These are phyloP conservation scores for Paecilomyces dactylethromorphus DNA, from an alignment of 2,329 filamentous ascomycete genomes.

Conservation along the genomic window DNA sequence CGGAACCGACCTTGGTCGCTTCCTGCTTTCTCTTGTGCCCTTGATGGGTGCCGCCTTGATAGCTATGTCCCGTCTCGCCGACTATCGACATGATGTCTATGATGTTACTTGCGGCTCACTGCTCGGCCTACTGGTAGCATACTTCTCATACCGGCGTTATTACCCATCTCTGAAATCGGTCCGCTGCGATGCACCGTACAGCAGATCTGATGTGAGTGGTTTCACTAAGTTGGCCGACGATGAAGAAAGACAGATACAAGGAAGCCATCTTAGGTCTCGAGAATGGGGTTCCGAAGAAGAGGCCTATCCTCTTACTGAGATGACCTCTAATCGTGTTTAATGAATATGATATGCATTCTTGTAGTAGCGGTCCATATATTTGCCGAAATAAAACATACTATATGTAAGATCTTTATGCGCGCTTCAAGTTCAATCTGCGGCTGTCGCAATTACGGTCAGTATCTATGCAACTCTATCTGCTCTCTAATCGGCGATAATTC, in stretches of 20 bases:
- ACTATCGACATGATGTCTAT: conserved; percentile 59
- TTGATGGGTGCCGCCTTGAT: conserved; percentile 53
- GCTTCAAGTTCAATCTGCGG: not conserved
- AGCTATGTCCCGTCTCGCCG: conserved; percentile 55
- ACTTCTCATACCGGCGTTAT: conserved; percentile 55
- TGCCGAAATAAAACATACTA: not conserved
- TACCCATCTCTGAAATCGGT: conserved; percentile 48
- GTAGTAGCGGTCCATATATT: not conserved
- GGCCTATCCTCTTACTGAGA: not conserved
- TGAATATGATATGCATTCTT: not conserved
- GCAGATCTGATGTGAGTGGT: conserved; percentile 21
- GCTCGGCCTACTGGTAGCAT: conserved; percentile 49
- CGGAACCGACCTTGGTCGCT: conserved; percentile 49
- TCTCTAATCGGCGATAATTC: not conserved
- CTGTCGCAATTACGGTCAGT: not conserved
- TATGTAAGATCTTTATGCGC: not conserved
- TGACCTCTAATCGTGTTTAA: not conserved
- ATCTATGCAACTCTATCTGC: not conserved
- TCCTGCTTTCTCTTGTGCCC: conserved; percentile 50
- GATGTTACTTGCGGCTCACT: conserved; percentile 53
- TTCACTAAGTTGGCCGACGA: conserved; percentile 23
- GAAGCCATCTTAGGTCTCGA: not conserved
- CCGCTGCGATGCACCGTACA: conserved; percentile 48
- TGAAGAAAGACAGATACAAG: conserved; percentile 24
- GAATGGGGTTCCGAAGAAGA: not conserved